Base-by-base conservation (phyloP, 768 basidiomycete genomes). In the Pisolithus marmoratus region DNA sequence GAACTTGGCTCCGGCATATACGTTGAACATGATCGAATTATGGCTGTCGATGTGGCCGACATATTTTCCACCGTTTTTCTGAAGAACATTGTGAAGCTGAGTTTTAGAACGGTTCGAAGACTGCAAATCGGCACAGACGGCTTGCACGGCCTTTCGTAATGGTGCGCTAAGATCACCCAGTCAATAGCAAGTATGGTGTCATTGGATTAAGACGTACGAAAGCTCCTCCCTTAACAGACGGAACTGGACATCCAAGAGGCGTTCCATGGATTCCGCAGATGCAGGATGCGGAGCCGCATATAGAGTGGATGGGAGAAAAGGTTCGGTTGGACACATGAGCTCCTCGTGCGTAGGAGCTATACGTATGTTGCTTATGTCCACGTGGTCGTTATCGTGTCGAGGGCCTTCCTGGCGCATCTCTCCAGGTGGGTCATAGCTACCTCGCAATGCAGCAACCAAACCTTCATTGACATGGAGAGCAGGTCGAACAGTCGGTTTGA, bases 141-240 rank as follows among this genome's bases (percentile, higher is more conserved):
- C 67, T 29, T 77, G 76, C n/a, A 81, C 69, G 1, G 82, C 75
- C 12, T 62, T 70, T 7, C 83, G 72, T 26, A 84, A 60, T 0
- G 82, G 75, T 0, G 82, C 81, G 3, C 82, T 83, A 46, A 3
- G 50, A 36, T 31, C 42, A 41, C 34, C 34, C 38, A 46, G 31
- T 45, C 17, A 31, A n/a, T 6, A n/a, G 27, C 3, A 34, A 15
- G 20, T 42, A 15, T 24, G 23, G 9, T 22, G 12, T 0, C 38
- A 37, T 7, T 42, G 42, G 3, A 3, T 2, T n/a, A 5, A 15
- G 7, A 61, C 79, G 23, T 58, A 85, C 80, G 76, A 84, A 17
- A 85, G 67, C 51, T 90, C 88, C 56, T 89, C 88, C 36, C 88
- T 72, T 31, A 90, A 68, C 0, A 90, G 73, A 31, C 88, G 79